A percentile compares a stretch with the other conserved stretches of the same genome.
phyloP scores from a whole-genome alignment of 2,329 filamentous ascomycete genomes.

The Penicillium corylophilum region DNA sequence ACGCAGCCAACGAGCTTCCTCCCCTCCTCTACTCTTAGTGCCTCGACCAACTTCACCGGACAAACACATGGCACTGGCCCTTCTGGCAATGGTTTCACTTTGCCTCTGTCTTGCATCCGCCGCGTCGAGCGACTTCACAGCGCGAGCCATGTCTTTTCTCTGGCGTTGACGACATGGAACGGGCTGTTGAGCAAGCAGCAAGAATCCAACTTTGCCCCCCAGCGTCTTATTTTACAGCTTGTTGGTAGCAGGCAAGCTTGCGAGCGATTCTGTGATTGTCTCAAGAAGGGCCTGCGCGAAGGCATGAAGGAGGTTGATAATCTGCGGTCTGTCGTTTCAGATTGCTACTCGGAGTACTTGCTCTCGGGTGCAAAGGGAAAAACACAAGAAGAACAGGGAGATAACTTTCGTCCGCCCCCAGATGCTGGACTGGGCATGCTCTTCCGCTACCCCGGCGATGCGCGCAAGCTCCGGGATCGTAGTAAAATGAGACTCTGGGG shows the following conservation, averaged over 20 bases:
- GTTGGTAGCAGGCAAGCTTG: constrained; percentile 85
- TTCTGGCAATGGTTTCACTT: constrained; percentile 91
- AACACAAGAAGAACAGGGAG: constrained; percentile 55
- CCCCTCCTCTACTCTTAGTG: constrained; percentile 72
- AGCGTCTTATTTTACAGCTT: constrained; percentile 88
- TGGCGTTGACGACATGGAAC: constrained; percentile 95
- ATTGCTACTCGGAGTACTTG: constrained; percentile 90
- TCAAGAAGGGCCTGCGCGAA: constrained; percentile 85
- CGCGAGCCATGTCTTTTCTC: constrained; percentile 85
- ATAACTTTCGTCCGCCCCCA: constrained; percentile 58
- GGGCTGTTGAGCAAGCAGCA: constrained; percentile 58
- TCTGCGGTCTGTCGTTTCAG: constrained; percentile 73
- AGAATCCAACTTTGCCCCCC: constrained; percentile 63
- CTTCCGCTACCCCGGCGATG: constrained; percentile 92
- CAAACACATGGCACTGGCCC: constrained; percentile 91
- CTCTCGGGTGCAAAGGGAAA: constrained; percentile 49
- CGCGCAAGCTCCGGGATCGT: constrained; percentile 86
- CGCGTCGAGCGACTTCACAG: constrained; percentile 91
- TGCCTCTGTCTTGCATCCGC: constrained; percentile 87
- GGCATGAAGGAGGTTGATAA: constrained; percentile 85
- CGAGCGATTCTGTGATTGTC: constrained; percentile 91
- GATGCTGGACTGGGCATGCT: constrained; percentile 91
- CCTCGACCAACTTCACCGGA: constrained; percentile 82
- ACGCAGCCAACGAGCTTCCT: constrained; percentile 87
- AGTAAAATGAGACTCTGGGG: constrained; percentile 98